Conservation (phyloP, 2,329 filamentous ascomycete species). For the Aspergillus unguis region DNA sequence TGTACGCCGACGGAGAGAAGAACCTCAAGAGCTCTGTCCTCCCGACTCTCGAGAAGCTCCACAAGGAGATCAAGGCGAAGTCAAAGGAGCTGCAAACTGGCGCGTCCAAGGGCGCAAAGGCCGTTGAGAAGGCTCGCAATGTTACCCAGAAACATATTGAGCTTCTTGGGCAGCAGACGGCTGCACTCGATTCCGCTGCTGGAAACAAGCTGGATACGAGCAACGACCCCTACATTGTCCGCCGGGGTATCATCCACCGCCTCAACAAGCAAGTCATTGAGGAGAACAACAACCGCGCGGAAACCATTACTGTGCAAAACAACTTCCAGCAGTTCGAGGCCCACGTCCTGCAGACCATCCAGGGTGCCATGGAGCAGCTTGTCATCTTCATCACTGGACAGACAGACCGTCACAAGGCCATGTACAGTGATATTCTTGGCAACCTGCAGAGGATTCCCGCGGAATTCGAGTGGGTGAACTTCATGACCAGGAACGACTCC, state of each 20-base stretch:
- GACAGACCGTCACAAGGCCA: slow-evolving; percentile 72
- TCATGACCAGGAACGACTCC: slow-evolving; percentile 67
- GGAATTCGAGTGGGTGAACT: slow-evolving; percentile 90
- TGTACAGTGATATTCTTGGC: slow-evolving; percentile 80
- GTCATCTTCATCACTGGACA: slow-evolving; percentile 76
- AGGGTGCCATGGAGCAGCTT: slow-evolving; percentile 79
- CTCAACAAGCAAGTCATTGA: slow-evolving; percentile 87
- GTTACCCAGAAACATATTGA: slow-evolving; percentile 94
- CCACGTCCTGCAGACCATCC: slow-evolving; percentile 77
- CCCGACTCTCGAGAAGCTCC: slow-evolving; percentile 83
- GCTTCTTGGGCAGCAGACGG: slow-evolving; percentile 80
- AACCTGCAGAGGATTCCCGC: slow-evolving; percentile 72
- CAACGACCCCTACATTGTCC: slow-evolving; percentile 85
- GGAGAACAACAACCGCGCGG: slow-evolving; percentile 94
- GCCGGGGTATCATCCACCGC: slow-evolving; percentile 75
- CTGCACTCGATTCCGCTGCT: slow-evolving; percentile 67
- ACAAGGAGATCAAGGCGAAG: slow-evolving; percentile 97
- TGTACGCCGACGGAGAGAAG: slow-evolving; percentile 87
- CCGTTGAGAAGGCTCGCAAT: slow-evolving; percentile 83
- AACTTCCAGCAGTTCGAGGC: slow-evolving; percentile 84
- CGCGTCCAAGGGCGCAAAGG: slow-evolving; percentile 79
- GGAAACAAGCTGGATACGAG: slow-evolving; percentile 66
- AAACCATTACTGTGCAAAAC: slow-evolving; percentile 86
- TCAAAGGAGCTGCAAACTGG: slow-evolving; percentile 81
- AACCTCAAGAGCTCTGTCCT: slow-evolving; percentile 81